Evolutionary conservation across 768 basidiomycete species (phyloP).

Genomic region (Phanerodontia chrysosporium): DNA sequence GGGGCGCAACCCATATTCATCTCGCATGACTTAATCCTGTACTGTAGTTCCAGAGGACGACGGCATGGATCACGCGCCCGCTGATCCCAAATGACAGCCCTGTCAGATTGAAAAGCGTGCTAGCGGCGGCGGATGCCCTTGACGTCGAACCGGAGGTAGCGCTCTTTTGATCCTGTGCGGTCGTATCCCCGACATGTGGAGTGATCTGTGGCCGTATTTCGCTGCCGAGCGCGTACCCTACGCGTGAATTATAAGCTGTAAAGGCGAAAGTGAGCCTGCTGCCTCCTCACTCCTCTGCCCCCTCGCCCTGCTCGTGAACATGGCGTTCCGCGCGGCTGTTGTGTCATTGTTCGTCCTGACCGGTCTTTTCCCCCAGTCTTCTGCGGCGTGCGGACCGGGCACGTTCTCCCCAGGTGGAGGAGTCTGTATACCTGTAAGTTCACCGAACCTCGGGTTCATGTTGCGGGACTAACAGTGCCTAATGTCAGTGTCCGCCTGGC

Average conservation of each 20-base stretch:
- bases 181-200: no score
- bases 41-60: no score
- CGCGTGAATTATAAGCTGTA: background rate
- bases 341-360: background rate
- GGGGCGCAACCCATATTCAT: background rate
- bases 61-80: no score
- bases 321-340: background rate
- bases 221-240: background rate
- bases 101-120: no score
- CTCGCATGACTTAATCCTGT: no score
- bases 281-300: background rate
- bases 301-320: background rate
- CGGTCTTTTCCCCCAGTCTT: background rate
- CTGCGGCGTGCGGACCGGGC: background rate
- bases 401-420: background rate
- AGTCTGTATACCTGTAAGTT: background rate
- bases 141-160: no score
- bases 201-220: no score
- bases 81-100: no score
- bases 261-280: background rate
- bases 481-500: conserved; percentile 8
- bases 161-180: no score
- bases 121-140: no score
- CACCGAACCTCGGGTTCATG: background rate
- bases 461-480: no score